phyloP scores from a whole-genome alignment of 768 basidiomycete genomes.

The Suillus subluteus region DNA sequence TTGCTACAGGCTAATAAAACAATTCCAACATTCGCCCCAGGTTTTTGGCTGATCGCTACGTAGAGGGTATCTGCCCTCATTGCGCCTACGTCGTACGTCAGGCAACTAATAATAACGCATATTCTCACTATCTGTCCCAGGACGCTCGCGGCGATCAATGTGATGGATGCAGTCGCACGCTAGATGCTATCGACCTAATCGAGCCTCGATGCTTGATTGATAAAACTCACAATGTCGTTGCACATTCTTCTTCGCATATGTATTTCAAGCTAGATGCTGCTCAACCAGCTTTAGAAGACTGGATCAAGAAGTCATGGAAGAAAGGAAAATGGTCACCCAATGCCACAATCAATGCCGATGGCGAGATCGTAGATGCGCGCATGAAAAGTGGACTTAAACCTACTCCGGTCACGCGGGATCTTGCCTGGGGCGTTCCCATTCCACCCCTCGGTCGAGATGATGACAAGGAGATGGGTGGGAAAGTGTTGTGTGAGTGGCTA shows the following conservation, averaged over 20 bases:
- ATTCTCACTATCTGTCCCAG: slow-evolving; percentile 37
- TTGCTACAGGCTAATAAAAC: no score
- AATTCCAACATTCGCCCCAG: slow-evolving; percentile 39
- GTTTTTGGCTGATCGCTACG: slow-evolving; percentile 96
- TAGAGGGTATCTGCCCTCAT: slow-evolving; percentile 97
- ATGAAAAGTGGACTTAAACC: slow-evolving; percentile 84
- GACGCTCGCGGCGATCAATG: slow-evolving; percentile 99
- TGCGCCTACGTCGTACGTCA: slow-evolving; percentile 77
- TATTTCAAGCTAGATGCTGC: slow-evolving; percentile 85
- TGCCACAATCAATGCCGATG: slow-evolving; percentile 85
- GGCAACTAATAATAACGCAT: not conserved
- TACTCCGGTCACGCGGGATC: slow-evolving; percentile 90
- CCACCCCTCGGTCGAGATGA: slow-evolving; percentile 74
- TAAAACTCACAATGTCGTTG: slow-evolving; percentile 75
- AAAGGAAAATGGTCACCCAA: slow-evolving; percentile 93
- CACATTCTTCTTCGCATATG: slow-evolving; percentile 85
- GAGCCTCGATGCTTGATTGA: slow-evolving; percentile 93
- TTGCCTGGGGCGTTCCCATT: slow-evolving; percentile 96
- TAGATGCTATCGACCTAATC: slow-evolving; percentile 91
- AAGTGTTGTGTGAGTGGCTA: slow-evolving; percentile 87
- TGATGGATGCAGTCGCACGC: slow-evolving; percentile 88
- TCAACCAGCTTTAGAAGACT: slow-evolving; percentile 82
- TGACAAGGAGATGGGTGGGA: slow-evolving; percentile 84
- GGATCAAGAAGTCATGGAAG: slow-evolving; percentile 80
- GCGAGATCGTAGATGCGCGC: slow-evolving; percentile 87